Evolutionary conservation across 257 asterid species (phyloP).

Genomic region (Solanum stenotomum): DNA sequence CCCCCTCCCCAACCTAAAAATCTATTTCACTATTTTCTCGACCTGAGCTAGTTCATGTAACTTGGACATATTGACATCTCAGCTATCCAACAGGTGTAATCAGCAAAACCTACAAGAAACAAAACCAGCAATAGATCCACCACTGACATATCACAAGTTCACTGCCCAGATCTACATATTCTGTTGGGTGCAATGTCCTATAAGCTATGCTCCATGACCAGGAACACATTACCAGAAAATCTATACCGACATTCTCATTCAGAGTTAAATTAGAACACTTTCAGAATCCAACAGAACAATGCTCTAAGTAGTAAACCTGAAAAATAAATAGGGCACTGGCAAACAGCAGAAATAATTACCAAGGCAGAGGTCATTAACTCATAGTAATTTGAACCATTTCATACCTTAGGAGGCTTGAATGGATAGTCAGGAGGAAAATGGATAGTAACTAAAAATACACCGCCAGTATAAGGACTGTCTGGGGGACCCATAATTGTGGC

Average conservation of each 20-base stretch:
- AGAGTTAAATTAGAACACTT: neutral
- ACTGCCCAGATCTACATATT: neutral
- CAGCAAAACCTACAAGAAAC: neutral
- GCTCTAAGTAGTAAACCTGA: neutral
- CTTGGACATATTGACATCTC: neutral
- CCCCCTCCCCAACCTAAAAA: neutral
- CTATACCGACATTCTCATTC: neutral
- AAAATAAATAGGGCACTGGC: neutral
- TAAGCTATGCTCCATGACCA: neutral
- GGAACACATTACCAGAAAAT: neutral
- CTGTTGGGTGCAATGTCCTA: neutral
- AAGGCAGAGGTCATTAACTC: neutral
- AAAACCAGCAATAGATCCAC: neutral
- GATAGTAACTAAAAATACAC: constrained; percentile 60
- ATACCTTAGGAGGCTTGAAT: constrained; percentile 71
- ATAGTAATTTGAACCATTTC: neutral
- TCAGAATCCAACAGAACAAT: neutral
- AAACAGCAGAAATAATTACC: neutral
- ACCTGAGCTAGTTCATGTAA: neutral
- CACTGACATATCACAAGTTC: neutral
- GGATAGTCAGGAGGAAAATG: constrained; percentile 81
- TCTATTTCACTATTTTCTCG: neutral
- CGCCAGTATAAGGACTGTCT: constrained; percentile 74
- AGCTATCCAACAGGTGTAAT: neutral
- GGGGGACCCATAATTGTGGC: constrained; percentile 83